phyloP scores from a whole-genome alignment of 306 rosid genomes.

The Fragaria vesca region DNA sequence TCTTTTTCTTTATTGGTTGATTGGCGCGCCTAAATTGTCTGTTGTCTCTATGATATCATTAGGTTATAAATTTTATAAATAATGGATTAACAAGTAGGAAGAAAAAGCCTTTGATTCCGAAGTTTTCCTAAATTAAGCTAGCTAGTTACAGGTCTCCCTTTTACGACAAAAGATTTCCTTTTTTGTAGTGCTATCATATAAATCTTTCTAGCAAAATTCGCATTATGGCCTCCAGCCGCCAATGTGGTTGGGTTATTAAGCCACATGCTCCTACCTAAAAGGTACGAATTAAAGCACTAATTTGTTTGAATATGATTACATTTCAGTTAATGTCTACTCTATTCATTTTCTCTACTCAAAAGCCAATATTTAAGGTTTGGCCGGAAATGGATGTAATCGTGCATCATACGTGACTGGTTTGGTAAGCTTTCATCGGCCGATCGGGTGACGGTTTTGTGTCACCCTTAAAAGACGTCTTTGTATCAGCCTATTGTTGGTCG shows the following conservation, averaged over 20 bases:
- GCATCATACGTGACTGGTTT: too few species aligned
- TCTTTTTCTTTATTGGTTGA: too few species aligned
- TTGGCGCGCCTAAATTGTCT: neutral
- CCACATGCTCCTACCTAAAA: neutral
- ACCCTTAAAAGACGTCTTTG: too few species aligned
- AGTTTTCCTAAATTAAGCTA: slow-evolving; percentile 13
- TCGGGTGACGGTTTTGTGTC: too few species aligned
- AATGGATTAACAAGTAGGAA: neutral
- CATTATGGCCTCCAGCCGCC: slow-evolving; percentile 18
- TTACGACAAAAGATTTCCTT: slow-evolving; percentile 17
- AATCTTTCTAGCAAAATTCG: slow-evolving; percentile 14
- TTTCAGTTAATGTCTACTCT: neutral
- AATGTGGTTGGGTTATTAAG: slow-evolving; percentile 28
- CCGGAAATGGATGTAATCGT: slow-evolving; percentile 24
- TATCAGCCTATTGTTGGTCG: too few species aligned
- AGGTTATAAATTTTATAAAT: neutral
- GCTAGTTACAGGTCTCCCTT: slow-evolving; percentile 12
- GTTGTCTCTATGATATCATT: slow-evolving; percentile 9
- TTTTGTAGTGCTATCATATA: neutral
- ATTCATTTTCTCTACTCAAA: neutral
- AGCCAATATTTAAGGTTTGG: neutral
- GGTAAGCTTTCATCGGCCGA: too few species aligned
- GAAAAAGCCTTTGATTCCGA: neutral
- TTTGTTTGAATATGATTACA: neutral
- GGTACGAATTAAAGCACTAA: neutral